Percentiles rank a stretch among this genome's conserved stretches.
Evolutionary conservation across 768 basidiomycete genomes (phyloP).

Genomic region (Chalciporus sphaerocephalus): DNA sequence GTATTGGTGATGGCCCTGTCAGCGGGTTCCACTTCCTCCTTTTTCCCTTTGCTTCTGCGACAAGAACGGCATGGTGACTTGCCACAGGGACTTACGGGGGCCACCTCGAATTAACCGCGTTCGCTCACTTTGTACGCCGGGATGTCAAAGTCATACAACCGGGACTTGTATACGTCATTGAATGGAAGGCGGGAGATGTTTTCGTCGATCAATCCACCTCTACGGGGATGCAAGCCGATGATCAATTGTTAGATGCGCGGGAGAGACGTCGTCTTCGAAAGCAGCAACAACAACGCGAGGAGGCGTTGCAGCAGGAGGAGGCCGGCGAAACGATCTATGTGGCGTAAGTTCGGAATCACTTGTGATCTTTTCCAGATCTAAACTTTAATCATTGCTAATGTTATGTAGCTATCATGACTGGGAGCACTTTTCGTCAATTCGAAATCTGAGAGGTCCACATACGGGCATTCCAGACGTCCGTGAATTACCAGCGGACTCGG

Average conservation of each 20-base stretch:
- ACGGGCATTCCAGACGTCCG: conserved; percentile 62
- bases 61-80: conserved; percentile 11
- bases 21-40: background rate
- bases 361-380: background rate
- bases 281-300: conserved; percentile 32
- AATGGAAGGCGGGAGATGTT: conserved; percentile 63
- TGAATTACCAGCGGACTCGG: conserved; percentile 42
- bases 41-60: conserved; percentile 12
- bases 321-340: conserved; percentile 62
- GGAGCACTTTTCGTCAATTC: conserved; percentile 94
- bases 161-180: conserved; percentile 85
- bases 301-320: conserved; percentile 18
- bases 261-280: conserved; percentile 43
- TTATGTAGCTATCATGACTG: conserved; percentile 76
- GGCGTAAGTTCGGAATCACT: conserved; percentile 56
- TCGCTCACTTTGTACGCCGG: conserved; percentile 71
- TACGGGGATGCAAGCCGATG: conserved; percentile 24
- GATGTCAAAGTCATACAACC: conserved; percentile 93
- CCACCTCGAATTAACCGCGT: conserved; percentile 90
- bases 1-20: conserved; percentile 1
- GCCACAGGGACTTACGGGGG: conserved; percentile 80
- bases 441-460: conserved; percentile 82
- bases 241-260: conserved; percentile 32
- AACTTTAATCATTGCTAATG: conserved; percentile 10
- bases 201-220: conserved; percentile 26